phyloP scores from a whole-genome alignment of 148 eudicot genomes.

The Dysphania ambrosioides region DNA sequence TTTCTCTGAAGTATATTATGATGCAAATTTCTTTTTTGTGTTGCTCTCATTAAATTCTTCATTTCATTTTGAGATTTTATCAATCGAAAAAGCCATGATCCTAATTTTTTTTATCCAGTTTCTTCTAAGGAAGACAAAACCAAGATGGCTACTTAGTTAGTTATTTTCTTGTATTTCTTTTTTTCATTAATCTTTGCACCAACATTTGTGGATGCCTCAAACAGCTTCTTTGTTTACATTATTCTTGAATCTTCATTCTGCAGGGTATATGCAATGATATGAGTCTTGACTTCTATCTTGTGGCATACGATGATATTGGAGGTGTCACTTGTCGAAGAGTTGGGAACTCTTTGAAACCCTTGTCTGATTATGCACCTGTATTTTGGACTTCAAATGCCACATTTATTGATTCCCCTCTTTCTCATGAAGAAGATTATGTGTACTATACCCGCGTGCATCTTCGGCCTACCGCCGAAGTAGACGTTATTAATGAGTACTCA shows the following conservation, averaged over 20 bases:
- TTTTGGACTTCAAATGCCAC: conserved; percentile 85
- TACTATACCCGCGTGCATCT: conserved; percentile 68
- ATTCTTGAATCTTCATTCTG: conserved; percentile 28
- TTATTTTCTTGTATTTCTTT: background rate
- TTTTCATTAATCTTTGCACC: no score
- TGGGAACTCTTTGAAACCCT: conserved; percentile 62
- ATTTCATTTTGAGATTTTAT: background rate
- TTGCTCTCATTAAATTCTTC: no score
- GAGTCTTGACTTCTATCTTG: conserved; percentile 76
- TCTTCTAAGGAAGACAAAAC: background rate
- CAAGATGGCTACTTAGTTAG: background rate
- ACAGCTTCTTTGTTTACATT: conserved; percentile 23
- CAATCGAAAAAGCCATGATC: background rate
- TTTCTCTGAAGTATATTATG: background rate
- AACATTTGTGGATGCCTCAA: no score
- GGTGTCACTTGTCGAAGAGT: conserved; percentile 83
- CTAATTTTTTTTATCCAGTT: background rate
- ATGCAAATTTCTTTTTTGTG: no score
- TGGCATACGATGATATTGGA: conserved; percentile 77
- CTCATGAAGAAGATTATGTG: conserved; percentile 60
- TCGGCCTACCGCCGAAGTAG: conserved; percentile 32
- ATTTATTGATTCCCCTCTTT: conserved; percentile 62
- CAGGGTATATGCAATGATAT: conserved; percentile 83
- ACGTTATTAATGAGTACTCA: conserved; percentile 13
- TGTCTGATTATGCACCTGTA: conserved; percentile 55